Evolutionary conservation across 805 yeast species (phyloP), one percentile per base, ranked within the genome.

Genomic region (Kazachstania kunashirensis): DNA sequence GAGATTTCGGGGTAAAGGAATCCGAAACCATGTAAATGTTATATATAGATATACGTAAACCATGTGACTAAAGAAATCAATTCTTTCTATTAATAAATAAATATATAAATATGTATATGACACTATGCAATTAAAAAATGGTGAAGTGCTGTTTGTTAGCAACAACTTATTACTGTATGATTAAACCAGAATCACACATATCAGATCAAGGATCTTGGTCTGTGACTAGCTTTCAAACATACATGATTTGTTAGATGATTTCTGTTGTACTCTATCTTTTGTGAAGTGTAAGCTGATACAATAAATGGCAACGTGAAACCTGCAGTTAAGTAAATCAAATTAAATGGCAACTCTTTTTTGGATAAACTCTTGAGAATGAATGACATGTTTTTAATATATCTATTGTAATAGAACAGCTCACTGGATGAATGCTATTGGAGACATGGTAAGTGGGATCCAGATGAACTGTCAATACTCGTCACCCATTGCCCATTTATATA

Each of bases 251-350:
- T 35, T 13, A 28, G 32, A 18, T 24, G 39, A 14, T 8, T 40
- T 38, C 33, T 42, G 39, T n/a, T 41, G 36, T 35, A 40, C 5
- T 25, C 18, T 11, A 31, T n/a, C 8, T 14, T 20, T n/a, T 23
- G 28, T 3, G 35, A 38, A 18, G 46, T 44, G 34, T 36, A 36
- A 15, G 52, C 53, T 5, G 60, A 50, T 17, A 50, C 20, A 6
- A 41, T 32, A 37, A 55, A 55, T 16, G 60, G 58, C 17, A 50
- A 20, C 15, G 53, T 48, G 18, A 53, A 41, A 14, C 55, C 58
- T 21, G 42, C 10, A 9, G 31, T 29, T 10, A 29, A 26, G 16
- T 18, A 34, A 12, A 29, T 19, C 11, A 30, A 4, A 12, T 30
- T 30, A 26, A 34, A 34, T 4, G 37, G 24, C 18, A 13, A 26